phyloP scores from a whole-genome alignment of 2,329 filamentous ascomycete genomes.

The Apiospora arundinis region DNA sequence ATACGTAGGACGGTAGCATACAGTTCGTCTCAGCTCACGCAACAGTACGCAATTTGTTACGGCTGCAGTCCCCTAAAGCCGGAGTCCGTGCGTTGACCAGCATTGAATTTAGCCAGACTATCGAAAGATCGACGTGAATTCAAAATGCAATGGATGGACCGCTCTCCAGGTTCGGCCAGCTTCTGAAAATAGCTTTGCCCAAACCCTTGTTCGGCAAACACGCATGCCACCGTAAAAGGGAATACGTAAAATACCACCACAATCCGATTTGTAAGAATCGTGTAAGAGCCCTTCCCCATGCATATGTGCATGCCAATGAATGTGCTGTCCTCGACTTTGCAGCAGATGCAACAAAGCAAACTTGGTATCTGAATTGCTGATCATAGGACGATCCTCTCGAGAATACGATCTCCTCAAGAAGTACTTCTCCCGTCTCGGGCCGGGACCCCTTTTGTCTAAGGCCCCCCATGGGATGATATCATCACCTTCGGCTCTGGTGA shows the following conservation, averaged over 20 bases:
- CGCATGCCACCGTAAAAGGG: background rate
- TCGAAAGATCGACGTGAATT: constrained; percentile 17
- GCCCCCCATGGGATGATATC: background rate
- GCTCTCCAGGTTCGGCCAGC: constrained; percentile 4
- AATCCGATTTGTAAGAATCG: constrained; percentile 3
- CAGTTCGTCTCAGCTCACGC: background rate
- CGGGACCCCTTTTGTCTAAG: background rate
- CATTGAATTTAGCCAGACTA: constrained; percentile 5
- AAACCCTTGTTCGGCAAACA: background rate
- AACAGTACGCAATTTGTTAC: background rate
- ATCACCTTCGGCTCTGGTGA: background rate
- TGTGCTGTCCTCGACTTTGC: background rate
- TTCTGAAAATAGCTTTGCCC: constrained; percentile 12
- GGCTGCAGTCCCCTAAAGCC: background rate
- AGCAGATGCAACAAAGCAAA: background rate
- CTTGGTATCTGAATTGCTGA: background rate
- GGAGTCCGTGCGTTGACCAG: background rate
- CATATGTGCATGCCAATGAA: background rate
- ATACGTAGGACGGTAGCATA: no score
- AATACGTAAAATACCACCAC: background rate
- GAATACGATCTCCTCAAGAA: background rate
- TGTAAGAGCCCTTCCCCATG: background rate
- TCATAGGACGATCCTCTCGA: background rate
- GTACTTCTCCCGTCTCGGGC: background rate
- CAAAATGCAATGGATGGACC: constrained; percentile 12